Evolutionary conservation across 805 yeast species (phyloP).

Genomic region (Komagataella mondaviorum): DNA sequence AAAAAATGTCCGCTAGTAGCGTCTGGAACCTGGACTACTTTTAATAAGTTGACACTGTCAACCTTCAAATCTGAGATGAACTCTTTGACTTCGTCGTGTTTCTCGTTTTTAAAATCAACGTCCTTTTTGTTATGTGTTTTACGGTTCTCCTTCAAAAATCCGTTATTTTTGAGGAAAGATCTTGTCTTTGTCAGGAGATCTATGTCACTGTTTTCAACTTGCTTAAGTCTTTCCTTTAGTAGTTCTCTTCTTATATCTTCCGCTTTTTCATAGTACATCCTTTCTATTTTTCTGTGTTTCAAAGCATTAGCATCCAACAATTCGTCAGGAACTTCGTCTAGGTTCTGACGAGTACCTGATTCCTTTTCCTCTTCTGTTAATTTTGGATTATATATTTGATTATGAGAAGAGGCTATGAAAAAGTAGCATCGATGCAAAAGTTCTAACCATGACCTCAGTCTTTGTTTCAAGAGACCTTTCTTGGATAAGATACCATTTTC

Average conservation of each 20-base stretch:
- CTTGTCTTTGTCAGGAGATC: not conserved
- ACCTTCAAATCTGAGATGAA: not conserved
- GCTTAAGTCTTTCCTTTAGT: constrained; percentile 26
- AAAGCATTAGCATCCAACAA: constrained; percentile 12
- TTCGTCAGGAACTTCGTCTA: constrained; percentile 6
- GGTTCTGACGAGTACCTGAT: constrained; percentile 4
- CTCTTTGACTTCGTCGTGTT: not conserved
- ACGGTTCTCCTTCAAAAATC: not conserved
- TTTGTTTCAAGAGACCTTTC: constrained; percentile 7
- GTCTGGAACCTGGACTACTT: not conserved
- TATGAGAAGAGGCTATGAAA: constrained; percentile 62
- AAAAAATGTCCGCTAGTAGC: not conserved
- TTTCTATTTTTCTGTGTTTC: constrained; percentile 31
- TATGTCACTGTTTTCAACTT: constrained; percentile 14
- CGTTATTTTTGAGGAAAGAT: constrained; percentile 1
- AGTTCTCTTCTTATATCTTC: constrained; percentile 43
- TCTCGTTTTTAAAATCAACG: not conserved
- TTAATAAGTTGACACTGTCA: not conserved
- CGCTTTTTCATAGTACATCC: constrained; percentile 42
- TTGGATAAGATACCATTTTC: not conserved
- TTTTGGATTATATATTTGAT: constrained; percentile 31
- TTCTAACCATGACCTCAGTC: constrained; percentile 39
- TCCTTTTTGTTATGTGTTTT: not conserved
- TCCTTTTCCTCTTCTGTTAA: constrained; percentile 13
- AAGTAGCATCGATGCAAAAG: constrained; percentile 67